These are phyloP conservation scores for Mycena rebaudengoi DNA, from an alignment of 768 basidiomycete species.

Conservation along the genomic window DNA sequence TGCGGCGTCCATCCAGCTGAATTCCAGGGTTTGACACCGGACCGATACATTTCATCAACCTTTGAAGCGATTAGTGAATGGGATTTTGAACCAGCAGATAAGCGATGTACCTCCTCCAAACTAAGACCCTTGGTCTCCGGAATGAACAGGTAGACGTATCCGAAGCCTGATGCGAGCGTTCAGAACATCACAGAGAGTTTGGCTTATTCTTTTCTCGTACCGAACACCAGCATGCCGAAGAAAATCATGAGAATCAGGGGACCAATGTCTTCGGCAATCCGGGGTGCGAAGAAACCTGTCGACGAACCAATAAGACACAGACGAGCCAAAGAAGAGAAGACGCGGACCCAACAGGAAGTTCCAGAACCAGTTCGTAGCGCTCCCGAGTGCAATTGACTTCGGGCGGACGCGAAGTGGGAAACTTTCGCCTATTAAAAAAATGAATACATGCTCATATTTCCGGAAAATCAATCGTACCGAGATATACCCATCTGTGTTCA, in stretches of 20 bases:
- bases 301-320: no score
- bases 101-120: slow-evolving; percentile 66
- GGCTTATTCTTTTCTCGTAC: neutral
- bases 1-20: slow-evolving; percentile 67
- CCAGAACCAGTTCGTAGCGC: slow-evolving; percentile 74
- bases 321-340: no score
- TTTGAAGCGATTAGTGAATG: slow-evolving; percentile 29
- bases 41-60: slow-evolving; percentile 80
- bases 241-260: slow-evolving; percentile 81
- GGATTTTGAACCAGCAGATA: neutral
- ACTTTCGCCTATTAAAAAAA: no score
- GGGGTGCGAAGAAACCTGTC: slow-evolving; percentile 78
- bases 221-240: slow-evolving; percentile 76
- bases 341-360: slow-evolving; percentile 79
- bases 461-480: no score
- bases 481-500: slow-evolving; percentile 74
- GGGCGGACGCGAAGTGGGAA: slow-evolving; percentile 85
- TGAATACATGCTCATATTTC: no score
- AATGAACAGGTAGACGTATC: slow-evolving; percentile 79
- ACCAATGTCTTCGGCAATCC: slow-evolving; percentile 70
- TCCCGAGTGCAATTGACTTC: slow-evolving; percentile 81
- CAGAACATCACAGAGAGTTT: neutral
- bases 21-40: slow-evolving; percentile 73
- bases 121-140: slow-evolving; percentile 85
- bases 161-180: slow-evolving; percentile 44